A percentile compares a stretch with the other conserved stretches of the same genome.
These are phyloP conservation scores for Phytopythium mirpurense DNA, from an alignment of 352 stramenopile genomes.

Conservation along the genomic window DNA sequence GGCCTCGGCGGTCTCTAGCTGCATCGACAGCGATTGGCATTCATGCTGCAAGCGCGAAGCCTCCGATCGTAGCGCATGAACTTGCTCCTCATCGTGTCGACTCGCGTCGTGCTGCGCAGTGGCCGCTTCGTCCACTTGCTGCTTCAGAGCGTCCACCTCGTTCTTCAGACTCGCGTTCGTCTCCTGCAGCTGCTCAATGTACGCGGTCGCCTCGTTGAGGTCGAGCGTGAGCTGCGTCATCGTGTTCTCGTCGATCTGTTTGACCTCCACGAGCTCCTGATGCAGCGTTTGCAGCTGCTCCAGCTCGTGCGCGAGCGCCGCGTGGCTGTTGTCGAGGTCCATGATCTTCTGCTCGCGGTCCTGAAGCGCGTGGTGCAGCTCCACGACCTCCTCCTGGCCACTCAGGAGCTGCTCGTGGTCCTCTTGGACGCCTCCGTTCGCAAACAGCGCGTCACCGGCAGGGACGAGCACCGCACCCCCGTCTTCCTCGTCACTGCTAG, in stretches of 20 bases:
- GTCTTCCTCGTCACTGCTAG: constrained; percentile 25
- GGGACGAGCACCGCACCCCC: constrained; percentile 15
- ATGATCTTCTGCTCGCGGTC: constrained; percentile 26
- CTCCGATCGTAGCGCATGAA: constrained; percentile 4
- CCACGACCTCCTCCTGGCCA: constrained; percentile 37
- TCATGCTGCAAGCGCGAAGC: constrained; percentile 1
- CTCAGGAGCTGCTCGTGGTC: constrained; percentile 15
- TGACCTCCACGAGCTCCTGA: constrained; percentile 19
- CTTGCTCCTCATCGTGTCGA: not conserved
- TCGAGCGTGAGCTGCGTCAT: constrained; percentile 16
- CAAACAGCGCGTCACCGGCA: constrained; percentile 2
- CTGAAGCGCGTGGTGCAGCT: constrained; percentile 23
- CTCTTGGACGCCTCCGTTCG: constrained; percentile 12
- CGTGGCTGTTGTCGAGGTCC: constrained; percentile 35
- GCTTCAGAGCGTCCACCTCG: constrained; percentile 25
- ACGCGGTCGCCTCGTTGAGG: constrained; percentile 5
- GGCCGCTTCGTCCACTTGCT: constrained; percentile 7
- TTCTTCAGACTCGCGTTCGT: constrained; percentile 7
- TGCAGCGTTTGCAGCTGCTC: constrained; percentile 27
- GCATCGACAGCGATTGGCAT: constrained; percentile 23
- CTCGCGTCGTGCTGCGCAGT: not conserved
- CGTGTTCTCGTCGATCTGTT: constrained; percentile 17
- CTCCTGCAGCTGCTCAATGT: constrained; percentile 12
- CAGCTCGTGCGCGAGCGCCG: constrained; percentile 32
- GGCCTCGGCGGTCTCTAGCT: constrained; percentile 17